Base-by-base conservation (phyloP, 106 monocot genomes). In the Apostasia shenzhenica region DNA sequence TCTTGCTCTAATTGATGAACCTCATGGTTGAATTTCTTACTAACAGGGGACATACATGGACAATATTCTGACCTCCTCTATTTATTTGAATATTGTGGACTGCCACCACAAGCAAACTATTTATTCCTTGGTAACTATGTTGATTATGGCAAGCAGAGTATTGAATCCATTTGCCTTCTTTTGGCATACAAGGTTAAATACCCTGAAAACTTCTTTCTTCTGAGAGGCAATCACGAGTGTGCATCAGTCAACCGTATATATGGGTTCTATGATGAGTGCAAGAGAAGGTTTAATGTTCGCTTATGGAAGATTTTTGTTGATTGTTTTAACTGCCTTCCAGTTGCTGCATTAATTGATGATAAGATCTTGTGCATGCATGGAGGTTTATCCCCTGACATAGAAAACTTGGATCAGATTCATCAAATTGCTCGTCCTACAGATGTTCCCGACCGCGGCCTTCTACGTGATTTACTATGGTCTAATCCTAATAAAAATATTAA, bases 41-140 rank as follows among this genome's bases (percentile, higher is more conserved):
- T 48, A 11, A 47, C 46, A 48, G 65, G 65, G 46, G 65, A 65
- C 65, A 65, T 65, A 48, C 65, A 65, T 65, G 65, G 65, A 6
- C 65, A 65, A 26, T 65, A 65, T 65, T 65, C 65, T 65, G 65
- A 65, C 42, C 65, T 65, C 48, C 65, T 65, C 48, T 14, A 48
- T 3, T 48, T 65, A 65, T 65, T 65, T 65, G 65, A 65, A 65
- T 65, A 65, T 8, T 46, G 65, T 8, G 65, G 65, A 48, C 65
- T 65, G 10, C 65, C 65, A 2, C 65, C 65, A 65, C 65, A 65
- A 65, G 65, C 65, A 48, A 65, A 65, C 65, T 65, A 65, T 65
- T 48, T 65, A 48, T 65, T 65, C 42, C 65, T 65, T 65, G 65
- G 65, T 46, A 48, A 65, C 48, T 65, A 65, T 48, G 65, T 65